phyloP scores from a whole-genome alignment of 768 basidiomycete species.

The Lactarius tabidus region DNA sequence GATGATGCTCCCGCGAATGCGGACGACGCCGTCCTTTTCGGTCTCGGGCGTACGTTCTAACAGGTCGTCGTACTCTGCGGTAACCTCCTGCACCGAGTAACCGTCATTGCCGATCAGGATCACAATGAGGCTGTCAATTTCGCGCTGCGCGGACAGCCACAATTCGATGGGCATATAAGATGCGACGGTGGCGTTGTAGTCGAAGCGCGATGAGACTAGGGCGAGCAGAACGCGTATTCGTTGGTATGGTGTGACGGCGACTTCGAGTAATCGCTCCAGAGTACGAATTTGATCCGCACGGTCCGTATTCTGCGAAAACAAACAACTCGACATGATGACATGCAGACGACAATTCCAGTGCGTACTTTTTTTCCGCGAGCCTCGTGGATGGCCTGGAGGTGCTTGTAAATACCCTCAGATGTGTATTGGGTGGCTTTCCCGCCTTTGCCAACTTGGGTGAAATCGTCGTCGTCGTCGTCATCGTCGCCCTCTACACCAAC shows the following conservation, averaged over 20 bases:
- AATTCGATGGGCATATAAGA: constrained; percentile 90
- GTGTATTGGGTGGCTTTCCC: constrained; percentile 81
- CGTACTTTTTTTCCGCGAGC: constrained; percentile 93
- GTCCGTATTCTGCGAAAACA: constrained; percentile 79
- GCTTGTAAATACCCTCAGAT: constrained; percentile 86
- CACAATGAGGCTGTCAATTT: constrained; percentile 84
- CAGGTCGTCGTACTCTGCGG: constrained; percentile 89
- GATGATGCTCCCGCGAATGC: constrained; percentile 92
- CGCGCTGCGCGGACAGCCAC: constrained; percentile 82
- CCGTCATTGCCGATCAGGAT: constrained; percentile 65
- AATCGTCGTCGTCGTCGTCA: constrained; percentile 59
- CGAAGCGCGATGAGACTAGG: constrained; percentile 91
- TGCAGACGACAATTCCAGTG: not conserved
- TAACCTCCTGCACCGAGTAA: constrained; percentile 83
- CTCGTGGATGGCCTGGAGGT: constrained; percentile 85
- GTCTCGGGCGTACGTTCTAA: constrained; percentile 73
- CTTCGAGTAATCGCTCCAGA: constrained; percentile 79
- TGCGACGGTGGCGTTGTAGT: constrained; percentile 86
- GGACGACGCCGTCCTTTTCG: constrained; percentile 69
- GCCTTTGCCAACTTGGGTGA: constrained; percentile 88
- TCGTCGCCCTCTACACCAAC: constrained; percentile 39
- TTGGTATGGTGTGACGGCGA: constrained; percentile 85
- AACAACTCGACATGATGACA: not conserved
- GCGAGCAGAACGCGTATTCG: constrained; percentile 92
- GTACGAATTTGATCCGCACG: constrained; percentile 91